Percentiles rank a stretch among this genome's conserved stretches.
Conservation (phyloP, 768 basidiomycete species). For the Phylloporus arenicola region DNA sequence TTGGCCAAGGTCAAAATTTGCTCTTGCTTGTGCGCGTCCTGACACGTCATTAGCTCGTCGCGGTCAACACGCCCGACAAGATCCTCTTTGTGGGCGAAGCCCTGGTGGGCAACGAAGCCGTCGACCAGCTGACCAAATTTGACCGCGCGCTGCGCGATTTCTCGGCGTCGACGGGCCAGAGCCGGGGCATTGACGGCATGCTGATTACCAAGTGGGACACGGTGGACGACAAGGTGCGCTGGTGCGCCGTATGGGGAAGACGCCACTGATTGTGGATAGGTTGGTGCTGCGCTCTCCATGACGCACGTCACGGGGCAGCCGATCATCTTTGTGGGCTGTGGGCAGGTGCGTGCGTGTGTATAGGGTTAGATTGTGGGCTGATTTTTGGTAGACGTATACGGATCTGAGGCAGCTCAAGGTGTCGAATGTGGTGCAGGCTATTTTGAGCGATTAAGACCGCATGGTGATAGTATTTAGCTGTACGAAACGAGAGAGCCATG, state of each 20-base stretch:
- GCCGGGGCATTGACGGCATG: slow-evolving; percentile 97
- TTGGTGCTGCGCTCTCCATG: slow-evolving; percentile 98
- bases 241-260: background rate
- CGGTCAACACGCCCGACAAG: slow-evolving; percentile 93
- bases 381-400: slow-evolving; percentile 74
- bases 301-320: slow-evolving; percentile 98
- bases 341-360: slow-evolving; percentile 61
- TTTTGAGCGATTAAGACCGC: slow-evolving; percentile 62
- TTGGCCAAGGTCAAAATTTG: slow-evolving; percentile 71
- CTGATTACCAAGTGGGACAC: slow-evolving; percentile 99
- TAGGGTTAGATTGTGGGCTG: slow-evolving; percentile 2
- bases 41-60: slow-evolving; percentile 58
- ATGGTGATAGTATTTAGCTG: no score
- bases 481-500: no score
- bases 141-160: slow-evolving; percentile 92
- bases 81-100: slow-evolving; percentile 98
- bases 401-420: slow-evolving; percentile 90
- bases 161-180: slow-evolving; percentile 61
- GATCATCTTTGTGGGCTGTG: slow-evolving; percentile 96
- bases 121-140: slow-evolving; percentile 96
- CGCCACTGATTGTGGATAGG: slow-evolving; percentile 42
- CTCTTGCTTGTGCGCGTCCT: background rate
- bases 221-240: slow-evolving; percentile 85
- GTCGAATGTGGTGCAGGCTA: slow-evolving; percentile 88
- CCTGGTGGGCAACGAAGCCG: slow-evolving; percentile 96